These are phyloP conservation scores for Brassica nigra DNA, from an alignment of 345 rosid genomes.

Conservation along the genomic window DNA sequence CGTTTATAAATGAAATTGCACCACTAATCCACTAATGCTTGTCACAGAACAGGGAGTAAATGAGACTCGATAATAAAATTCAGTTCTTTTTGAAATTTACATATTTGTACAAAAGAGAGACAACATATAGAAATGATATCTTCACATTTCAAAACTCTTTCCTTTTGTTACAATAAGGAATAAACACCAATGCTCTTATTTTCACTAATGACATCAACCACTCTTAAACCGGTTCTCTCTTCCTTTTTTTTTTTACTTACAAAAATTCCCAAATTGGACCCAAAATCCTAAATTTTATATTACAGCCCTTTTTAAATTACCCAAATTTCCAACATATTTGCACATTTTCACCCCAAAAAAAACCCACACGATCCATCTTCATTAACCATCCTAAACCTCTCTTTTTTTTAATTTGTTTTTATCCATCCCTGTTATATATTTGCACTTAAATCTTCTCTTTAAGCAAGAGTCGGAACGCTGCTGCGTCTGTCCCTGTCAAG, in stretches of 20 bases:
- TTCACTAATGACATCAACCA: slow-evolving; percentile 6
- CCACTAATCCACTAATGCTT: not conserved
- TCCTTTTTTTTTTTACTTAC: slow-evolving; percentile 1
- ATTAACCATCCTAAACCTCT: slow-evolving; percentile 26
- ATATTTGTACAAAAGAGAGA: slow-evolving; percentile 17
- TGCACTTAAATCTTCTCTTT: slow-evolving; percentile 19
- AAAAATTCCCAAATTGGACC: slow-evolving; percentile 28
- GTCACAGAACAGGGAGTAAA: not conserved
- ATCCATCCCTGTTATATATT: slow-evolving; percentile 27
- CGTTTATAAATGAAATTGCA: not conserved
- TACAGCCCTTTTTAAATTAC: slow-evolving; percentile 5
- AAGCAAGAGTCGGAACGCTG: slow-evolving; percentile 86
- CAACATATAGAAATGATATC: slow-evolving; percentile 23
- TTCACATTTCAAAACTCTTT: slow-evolving; percentile 38
- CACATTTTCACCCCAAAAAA: slow-evolving; percentile 25
- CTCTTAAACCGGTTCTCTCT: slow-evolving; percentile 14
- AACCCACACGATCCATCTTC: not conserved
- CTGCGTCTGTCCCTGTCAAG: slow-evolving; percentile 66
- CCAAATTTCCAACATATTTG: slow-evolving; percentile 26
- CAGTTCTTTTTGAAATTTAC: not conserved
- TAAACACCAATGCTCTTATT: slow-evolving; percentile 32
- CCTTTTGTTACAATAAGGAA: slow-evolving; percentile 33
- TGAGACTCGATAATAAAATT: not conserved
- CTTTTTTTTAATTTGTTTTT: not conserved
- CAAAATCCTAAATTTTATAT: slow-evolving; percentile 28